These are phyloP conservation scores for Herpetomonas muscarum DNA, from an alignment of 208 protist species.

Conservation along the genomic window DNA sequence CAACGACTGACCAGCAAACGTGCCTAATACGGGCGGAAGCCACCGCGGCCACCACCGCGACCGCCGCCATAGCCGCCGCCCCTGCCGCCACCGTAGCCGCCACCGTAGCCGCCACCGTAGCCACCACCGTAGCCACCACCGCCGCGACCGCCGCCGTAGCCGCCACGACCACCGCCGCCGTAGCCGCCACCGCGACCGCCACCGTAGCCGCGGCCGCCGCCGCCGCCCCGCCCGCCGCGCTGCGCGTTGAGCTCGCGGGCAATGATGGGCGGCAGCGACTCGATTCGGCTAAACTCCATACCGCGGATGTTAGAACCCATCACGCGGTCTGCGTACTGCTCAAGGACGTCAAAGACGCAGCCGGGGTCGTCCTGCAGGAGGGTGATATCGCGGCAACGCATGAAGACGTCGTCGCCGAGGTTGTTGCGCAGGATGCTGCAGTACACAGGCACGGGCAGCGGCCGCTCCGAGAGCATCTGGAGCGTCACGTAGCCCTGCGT, in stretches of 20 bases:
- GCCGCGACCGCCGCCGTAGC: constrained; percentile 11
- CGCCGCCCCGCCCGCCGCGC: constrained; percentile 30
- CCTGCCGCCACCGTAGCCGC: constrained; percentile 11
- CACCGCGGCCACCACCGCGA: constrained; percentile 13
- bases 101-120: constrained; percentile 20
- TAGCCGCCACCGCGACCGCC: constrained; percentile 16
- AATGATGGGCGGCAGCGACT: constrained; percentile 80
- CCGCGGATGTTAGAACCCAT: constrained; percentile 55
- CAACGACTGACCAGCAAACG: neutral
- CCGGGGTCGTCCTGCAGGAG: constrained; percentile 83
- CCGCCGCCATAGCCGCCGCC: constrained; percentile 12
- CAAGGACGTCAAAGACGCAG: constrained; percentile 86
- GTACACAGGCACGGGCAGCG: constrained; percentile 76
- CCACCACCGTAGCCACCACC: constrained; percentile 20
- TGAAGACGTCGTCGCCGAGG: constrained; percentile 77
- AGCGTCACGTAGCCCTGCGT: constrained; percentile 69
- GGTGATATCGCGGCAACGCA: constrained; percentile 77
- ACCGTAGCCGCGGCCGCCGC: constrained; percentile 24
- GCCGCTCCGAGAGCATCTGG: constrained; percentile 64
- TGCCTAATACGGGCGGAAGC: constrained; percentile 14
- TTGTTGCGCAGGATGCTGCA: constrained; percentile 86
- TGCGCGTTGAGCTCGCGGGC: constrained; percentile 64
- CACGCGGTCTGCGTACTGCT: constrained; percentile 58
- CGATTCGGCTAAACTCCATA: constrained; percentile 65
- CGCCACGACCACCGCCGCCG: constrained; percentile 14